A percentile compares a stretch with the other conserved stretches of the same genome.
phyloP scores from a whole-genome alignment of 768 basidiomycete species.

The Fomitopsis pulvina region DNA sequence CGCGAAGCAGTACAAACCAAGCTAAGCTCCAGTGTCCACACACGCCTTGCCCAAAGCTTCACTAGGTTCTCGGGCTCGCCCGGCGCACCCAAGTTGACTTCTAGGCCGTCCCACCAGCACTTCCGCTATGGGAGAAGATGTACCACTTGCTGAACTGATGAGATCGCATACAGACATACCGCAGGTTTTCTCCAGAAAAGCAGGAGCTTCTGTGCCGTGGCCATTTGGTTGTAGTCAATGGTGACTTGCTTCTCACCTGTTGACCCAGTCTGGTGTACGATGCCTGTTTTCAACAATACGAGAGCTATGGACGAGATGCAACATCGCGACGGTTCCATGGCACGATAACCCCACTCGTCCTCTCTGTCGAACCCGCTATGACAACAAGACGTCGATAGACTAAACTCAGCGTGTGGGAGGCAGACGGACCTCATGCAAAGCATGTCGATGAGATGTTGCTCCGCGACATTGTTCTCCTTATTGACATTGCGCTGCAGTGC shows the following conservation, averaged over 20 bases:
- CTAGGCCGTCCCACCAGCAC: slow-evolving; percentile 99
- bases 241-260: slow-evolving; percentile 67
- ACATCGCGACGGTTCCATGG: slow-evolving; percentile 91
- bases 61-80: slow-evolving; percentile 48
- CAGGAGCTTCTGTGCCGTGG: slow-evolving; percentile 93
- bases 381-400: neutral
- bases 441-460: slow-evolving; percentile 99
- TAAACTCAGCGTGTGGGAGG: neutral
- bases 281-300: slow-evolving; percentile 95
- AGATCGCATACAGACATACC: slow-evolving; percentile 44
- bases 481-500: slow-evolving; percentile 98
- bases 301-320: slow-evolving; percentile 98
- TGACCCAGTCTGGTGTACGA: slow-evolving; percentile 52
- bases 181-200: slow-evolving; percentile 99
- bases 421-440: slow-evolving; percentile 90
- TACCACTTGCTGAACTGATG: slow-evolving; percentile 6
- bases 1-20: slow-evolving; percentile 47
- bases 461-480: slow-evolving; percentile 98
- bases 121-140: slow-evolving; percentile 58
- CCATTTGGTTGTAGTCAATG: slow-evolving; percentile 90
- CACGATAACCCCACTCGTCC: slow-evolving; percentile 98
- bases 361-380: slow-evolving; percentile 90
- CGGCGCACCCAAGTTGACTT: slow-evolving; percentile 69
- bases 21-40: slow-evolving; percentile 97
- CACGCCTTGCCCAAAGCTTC: slow-evolving; percentile 94